Evolutionary conservation across 306 rosid species (phyloP).

Genomic region (Vigna hirtella): DNA sequence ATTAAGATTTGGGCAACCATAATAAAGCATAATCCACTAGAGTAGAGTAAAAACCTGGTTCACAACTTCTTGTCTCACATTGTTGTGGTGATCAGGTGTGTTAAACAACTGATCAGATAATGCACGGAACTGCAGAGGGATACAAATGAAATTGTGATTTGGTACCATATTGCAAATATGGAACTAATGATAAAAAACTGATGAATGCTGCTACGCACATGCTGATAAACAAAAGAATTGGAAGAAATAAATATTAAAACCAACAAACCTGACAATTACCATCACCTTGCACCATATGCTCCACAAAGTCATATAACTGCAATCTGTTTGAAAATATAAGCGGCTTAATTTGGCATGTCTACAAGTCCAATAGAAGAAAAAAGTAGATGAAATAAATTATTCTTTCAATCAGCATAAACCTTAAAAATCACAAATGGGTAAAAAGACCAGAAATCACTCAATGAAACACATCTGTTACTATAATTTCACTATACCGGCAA

Average conservation of each 20-base stretch:
- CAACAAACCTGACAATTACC: slow-evolving; percentile 91
- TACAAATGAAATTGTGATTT: slow-evolving; percentile 28
- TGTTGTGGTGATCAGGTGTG: slow-evolving; percentile 67
- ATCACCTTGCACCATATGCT: slow-evolving; percentile 77
- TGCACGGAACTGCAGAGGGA: slow-evolving; percentile 73
- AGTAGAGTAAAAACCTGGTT: slow-evolving; percentile 64
- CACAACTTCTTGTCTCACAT: slow-evolving; percentile 69
- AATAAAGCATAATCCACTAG: slow-evolving; percentile 21
- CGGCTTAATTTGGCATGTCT: slow-evolving; percentile 39
- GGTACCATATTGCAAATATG: slow-evolving; percentile 24
- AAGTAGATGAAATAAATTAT: slow-evolving; percentile 33
- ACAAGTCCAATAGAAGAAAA: slow-evolving; percentile 28
- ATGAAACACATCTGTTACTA: slow-evolving; percentile 19
- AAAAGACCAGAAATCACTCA: not conserved
- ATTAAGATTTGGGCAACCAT: slow-evolving; percentile 23
- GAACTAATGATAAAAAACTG: not conserved
- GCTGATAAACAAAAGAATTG: slow-evolving; percentile 15
- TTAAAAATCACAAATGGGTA: slow-evolving; percentile 14
- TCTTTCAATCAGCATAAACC: slow-evolving; percentile 22
- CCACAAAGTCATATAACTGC: slow-evolving; percentile 71
- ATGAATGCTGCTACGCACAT: slow-evolving; percentile 25
- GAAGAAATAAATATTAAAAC: slow-evolving; percentile 30
- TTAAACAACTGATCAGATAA: slow-evolving; percentile 79
- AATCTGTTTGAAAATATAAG: slow-evolving; percentile 55
- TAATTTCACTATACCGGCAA: slow-evolving; percentile 1